phyloP scores from a whole-genome alignment of 2,329 filamentous ascomycete species.

The Stagonosporopsis vannaccii region DNA sequence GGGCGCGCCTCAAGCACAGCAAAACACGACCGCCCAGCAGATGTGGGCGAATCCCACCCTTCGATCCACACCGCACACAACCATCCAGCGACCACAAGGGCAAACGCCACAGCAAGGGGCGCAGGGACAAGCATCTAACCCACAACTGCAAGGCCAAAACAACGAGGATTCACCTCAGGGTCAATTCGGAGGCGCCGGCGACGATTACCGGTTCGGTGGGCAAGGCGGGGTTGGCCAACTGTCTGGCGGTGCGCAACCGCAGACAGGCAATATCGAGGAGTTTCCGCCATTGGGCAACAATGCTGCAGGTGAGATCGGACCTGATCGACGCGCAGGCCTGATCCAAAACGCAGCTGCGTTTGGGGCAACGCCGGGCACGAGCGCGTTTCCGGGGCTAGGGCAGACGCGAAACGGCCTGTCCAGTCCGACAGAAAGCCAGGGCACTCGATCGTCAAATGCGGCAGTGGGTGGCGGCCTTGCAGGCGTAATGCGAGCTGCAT shows the following conservation, averaged over 20 bases:
- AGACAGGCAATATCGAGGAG: constrained; percentile 65
- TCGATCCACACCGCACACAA: constrained; percentile 61
- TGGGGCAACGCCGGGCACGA: constrained; percentile 41
- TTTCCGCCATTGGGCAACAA: constrained; percentile 67
- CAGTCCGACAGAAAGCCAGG: constrained; percentile 48
- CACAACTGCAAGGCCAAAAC: constrained; percentile 52
- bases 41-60: constrained; percentile 66
- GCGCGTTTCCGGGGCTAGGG: constrained; percentile 52
- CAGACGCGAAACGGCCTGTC: constrained; percentile 55
- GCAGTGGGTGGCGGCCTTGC: constrained; percentile 41
- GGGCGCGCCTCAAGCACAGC: constrained; percentile 63
- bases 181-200: constrained; percentile 60
- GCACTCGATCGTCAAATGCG: constrained; percentile 42
- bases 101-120: constrained; percentile 44
- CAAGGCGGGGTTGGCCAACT: constrained; percentile 62
- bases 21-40: constrained; percentile 59
- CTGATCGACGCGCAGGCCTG: constrained; percentile 59
- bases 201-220: constrained; percentile 65
- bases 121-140: constrained; percentile 48
- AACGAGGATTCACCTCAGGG: constrained; percentile 54
- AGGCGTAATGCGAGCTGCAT: constrained; percentile 39
- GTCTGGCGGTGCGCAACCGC: constrained; percentile 58
- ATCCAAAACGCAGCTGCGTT: constrained; percentile 59
- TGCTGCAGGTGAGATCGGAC: constrained; percentile 59
- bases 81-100: constrained; percentile 61